Base-by-base conservation (phyloP, 2,329 filamentous ascomycete genomes). In the Trichoderma hamatum region DNA sequence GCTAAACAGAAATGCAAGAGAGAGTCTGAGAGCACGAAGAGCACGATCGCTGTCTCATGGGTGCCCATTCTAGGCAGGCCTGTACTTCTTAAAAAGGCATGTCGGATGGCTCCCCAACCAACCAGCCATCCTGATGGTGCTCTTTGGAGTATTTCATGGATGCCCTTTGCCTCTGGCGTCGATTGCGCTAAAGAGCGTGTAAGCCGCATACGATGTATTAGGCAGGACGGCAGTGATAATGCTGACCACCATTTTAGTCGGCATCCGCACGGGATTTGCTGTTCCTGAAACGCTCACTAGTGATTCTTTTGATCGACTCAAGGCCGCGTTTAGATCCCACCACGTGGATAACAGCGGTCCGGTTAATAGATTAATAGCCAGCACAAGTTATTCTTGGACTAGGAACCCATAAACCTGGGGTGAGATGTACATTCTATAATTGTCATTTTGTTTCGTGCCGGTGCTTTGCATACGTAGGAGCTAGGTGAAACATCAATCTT, bases 241-340 rank as follows among this genome's bases (percentile, higher is more conserved):
- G 54, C 65, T 67, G 65, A 67, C 65, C 65, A 67, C 65, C 65
- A 60, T 32, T 39, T 67, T n/a, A 13, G 26, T 32, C 30, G 63
- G 56, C 21, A 43, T 16, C 43, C 52, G 65, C 24, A 36, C 55
- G 24, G 49, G 49, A 46, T 56, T 11, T 54, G 46, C 32, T 54
- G 43, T 32, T 55, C 34, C 36, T 68, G 67, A 68, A 64, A 68
- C 67, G 34, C 34, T 55, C 32, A 24, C 28, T 21, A 21, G 36
- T 43, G 14, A 51, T 34, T 43, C 24, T 64, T 32, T 60, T 30
- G 67, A 54, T 55, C 49, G 59, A 56, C 64, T 60, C 51, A n/a
- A 32, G 46, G 32, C 34, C 46, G 49, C 19, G 32, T 55, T n/a
- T 16, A 49, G 66, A 64, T 46, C 67, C 59, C 64, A 39, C 61